Evolutionary conservation across 2,329 filamentous ascomycete species (phyloP).

Genomic region (Aspergillus intermedius): DNA sequence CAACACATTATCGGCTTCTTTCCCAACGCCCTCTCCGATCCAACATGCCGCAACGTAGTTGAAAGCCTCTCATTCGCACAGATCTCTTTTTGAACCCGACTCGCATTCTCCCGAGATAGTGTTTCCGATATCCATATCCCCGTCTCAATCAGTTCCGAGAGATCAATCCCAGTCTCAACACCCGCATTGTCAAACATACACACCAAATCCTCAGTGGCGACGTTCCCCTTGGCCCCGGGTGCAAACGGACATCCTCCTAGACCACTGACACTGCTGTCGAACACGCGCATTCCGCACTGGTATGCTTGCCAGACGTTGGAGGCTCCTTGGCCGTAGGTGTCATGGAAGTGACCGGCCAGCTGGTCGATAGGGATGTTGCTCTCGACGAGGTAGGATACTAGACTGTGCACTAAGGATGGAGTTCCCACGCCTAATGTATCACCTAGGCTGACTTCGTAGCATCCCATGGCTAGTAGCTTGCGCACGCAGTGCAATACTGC

Average conservation of each 20-base stretch:
- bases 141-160: constrained; percentile 57
- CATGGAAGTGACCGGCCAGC: constrained; percentile 79
- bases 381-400: constrained; percentile 17
- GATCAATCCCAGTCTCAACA: constrained; percentile 65
- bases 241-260: constrained; percentile 80
- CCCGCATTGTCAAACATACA: constrained; percentile 59
- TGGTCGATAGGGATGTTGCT: constrained; percentile 60
- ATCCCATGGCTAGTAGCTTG: constrained; percentile 73
- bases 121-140: constrained; percentile 61
- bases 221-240: constrained; percentile 79
- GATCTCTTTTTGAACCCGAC: no score
- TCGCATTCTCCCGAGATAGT: no score
- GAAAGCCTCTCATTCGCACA: no score
- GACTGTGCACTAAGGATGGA: constrained; percentile 25
- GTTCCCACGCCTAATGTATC: constrained; percentile 91
- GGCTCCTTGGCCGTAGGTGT: constrained; percentile 81
- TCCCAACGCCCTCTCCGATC: no score
- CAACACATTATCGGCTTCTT: no score
- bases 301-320: constrained; percentile 73
- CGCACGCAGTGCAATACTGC: constrained; percentile 46
- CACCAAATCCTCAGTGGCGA: constrained; percentile 76
- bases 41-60: no score
- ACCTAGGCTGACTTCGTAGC: constrained; percentile 82
- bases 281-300: constrained; percentile 69
- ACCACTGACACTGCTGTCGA: constrained; percentile 73